These are phyloP conservation scores for Liquidambar formosana DNA, from an alignment of 164 flowering plant species.

Conservation along the genomic window DNA sequence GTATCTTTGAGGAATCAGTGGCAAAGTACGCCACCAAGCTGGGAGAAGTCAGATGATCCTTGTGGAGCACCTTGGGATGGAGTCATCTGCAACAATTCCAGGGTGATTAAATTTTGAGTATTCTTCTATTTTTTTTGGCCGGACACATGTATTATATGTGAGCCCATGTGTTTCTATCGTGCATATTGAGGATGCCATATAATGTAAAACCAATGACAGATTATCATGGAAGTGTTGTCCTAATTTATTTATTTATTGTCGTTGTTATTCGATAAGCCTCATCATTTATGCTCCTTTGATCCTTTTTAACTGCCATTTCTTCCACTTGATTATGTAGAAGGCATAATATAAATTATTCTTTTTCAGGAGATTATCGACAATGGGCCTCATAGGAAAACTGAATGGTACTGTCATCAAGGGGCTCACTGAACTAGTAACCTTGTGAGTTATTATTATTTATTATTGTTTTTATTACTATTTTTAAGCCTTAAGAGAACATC, in stretches of 20 bases:
- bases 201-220: no score
- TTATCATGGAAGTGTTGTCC: no score
- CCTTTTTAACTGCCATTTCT: not conserved
- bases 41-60: constrained; percentile 72
- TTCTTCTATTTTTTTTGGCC: not conserved
- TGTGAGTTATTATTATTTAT: constrained; percentile 60
- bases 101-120: constrained; percentile 73
- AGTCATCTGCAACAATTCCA: constrained; percentile 62
- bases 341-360: no score
- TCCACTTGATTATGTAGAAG: not conserved
- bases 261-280: no score
- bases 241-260: no score
- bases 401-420: constrained; percentile 77
- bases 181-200: no score
- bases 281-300: no score
- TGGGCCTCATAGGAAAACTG: constrained; percentile 68
- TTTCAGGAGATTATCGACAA: constrained; percentile 73
- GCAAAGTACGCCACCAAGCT: constrained; percentile 79
- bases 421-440: constrained; percentile 63
- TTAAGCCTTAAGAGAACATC: no score
- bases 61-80: constrained; percentile 84
- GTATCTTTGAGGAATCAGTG: constrained; percentile 54
- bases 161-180: no score
- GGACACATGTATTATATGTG: no score
- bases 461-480: not conserved